Percentiles rank a stretch among this genome's conserved stretches.
These are phyloP conservation scores for Podaxis sp. DNA, from an alignment of 768 basidiomycete species.

Conservation along the genomic window DNA sequence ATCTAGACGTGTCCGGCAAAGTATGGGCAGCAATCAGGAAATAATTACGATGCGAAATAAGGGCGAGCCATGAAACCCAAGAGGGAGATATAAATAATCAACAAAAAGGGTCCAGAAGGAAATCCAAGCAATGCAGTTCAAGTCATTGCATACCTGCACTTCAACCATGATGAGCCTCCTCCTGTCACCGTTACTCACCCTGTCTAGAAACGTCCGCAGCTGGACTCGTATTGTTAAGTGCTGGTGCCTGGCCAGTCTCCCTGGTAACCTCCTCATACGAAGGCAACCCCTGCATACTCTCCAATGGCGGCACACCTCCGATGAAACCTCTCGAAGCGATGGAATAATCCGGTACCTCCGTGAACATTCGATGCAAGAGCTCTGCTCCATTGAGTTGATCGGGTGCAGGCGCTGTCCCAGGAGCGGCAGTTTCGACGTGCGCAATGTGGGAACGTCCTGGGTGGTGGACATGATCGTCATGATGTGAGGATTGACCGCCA, in stretches of 20 bases:
- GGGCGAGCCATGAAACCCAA: neutral
- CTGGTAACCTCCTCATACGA: slow-evolving; percentile 73
- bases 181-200: neutral
- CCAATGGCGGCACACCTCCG: slow-evolving; percentile 75
- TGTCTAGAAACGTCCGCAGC: neutral
- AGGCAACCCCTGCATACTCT: slow-evolving; percentile 72
- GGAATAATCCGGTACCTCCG: slow-evolving; percentile 81
- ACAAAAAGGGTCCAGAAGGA: too few species aligned
- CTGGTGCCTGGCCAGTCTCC: neutral
- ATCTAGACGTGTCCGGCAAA: too few species aligned
- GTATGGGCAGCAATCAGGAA: too few species aligned
- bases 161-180: neutral
- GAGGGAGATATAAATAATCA: neutral
- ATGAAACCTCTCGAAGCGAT: slow-evolving; percentile 84
- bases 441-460: neutral
- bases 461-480: neutral
- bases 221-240: neutral
- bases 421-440: neutral
- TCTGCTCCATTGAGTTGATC: slow-evolving; percentile 14
- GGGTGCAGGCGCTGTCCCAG: slow-evolving; percentile 5
- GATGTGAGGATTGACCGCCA: neutral
- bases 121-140: neutral
- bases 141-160: neutral
- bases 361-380: slow-evolving; percentile 59
- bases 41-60: too few species aligned